Evolutionary conservation across 441 rosid species (phyloP).

Genomic region (Erodium chrysanthum): DNA sequence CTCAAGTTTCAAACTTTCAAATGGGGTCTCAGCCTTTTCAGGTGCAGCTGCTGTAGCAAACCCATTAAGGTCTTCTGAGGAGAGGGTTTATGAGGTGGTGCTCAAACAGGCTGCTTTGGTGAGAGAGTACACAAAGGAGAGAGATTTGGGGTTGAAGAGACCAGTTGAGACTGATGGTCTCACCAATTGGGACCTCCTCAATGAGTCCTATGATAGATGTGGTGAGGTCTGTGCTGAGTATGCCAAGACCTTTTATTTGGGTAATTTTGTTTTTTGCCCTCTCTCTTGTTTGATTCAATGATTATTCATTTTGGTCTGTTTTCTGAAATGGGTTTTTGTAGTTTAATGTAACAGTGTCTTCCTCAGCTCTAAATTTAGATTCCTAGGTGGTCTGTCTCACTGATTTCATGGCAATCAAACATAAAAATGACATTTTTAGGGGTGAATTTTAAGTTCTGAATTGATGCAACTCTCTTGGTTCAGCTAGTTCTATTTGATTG

Average conservation of each 20-base stretch:
- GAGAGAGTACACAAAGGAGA: slow-evolving; percentile 22
- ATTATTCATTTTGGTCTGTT: neutral
- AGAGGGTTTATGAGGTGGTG: slow-evolving; percentile 42
- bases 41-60: slow-evolving; percentile 19
- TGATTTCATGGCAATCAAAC: neutral
- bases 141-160: slow-evolving; percentile 10
- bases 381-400: neutral
- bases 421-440: neutral
- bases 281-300: neutral
- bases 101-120: slow-evolving; percentile 44
- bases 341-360: neutral
- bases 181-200: slow-evolving; percentile 26
- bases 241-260: slow-evolving; percentile 51
- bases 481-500: neutral
- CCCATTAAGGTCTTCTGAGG: slow-evolving; percentile 31
- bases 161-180: slow-evolving; percentile 16
- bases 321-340: neutral
- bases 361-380: neutral
- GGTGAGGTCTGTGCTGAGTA: slow-evolving; percentile 49
- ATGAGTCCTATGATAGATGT: slow-evolving; percentile 39
- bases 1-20: slow-evolving; percentile 15
- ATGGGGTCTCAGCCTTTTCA: slow-evolving; percentile 21
- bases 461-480: no score
- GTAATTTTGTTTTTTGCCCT: slow-evolving; percentile 17
- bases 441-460: neutral